These are phyloP conservation scores for Marvania coccoides DNA, from an alignment of 139 green algal genomes.

Conservation along the genomic window DNA sequence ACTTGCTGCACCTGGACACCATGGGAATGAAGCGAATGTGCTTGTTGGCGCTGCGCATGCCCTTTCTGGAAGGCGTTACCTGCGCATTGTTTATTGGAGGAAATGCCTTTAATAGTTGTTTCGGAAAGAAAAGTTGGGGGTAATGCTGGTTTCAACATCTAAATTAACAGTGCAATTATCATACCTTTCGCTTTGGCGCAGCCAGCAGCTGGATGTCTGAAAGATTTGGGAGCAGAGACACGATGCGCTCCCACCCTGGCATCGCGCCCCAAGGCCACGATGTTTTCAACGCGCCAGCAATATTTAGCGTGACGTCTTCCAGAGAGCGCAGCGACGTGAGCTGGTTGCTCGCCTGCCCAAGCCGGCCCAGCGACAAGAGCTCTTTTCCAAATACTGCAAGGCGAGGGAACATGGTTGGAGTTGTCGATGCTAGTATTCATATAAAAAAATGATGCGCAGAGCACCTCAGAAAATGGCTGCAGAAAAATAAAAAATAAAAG, in stretches of 20 bases:
- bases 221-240: background rate
- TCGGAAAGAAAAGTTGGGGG: too few relatives aligned
- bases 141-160: too few relatives aligned
- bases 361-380: background rate
- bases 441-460: too few relatives aligned
- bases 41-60: slow-evolving; percentile 32
- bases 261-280: background rate
- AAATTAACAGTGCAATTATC: too few relatives aligned
- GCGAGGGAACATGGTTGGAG: too few relatives aligned
- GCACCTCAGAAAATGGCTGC: too few relatives aligned
- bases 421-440: too few relatives aligned
- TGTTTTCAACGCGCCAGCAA: too few relatives aligned
- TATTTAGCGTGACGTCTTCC: background rate
- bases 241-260: background rate
- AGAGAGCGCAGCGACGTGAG: background rate
- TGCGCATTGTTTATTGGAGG: too few relatives aligned
- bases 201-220: slow-evolving; percentile 2
- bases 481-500: too few relatives aligned
- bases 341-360: background rate
- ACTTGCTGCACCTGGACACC: slow-evolving; percentile 23
- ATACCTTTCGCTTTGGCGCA: slow-evolving; percentile 26
- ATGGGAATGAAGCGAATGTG: slow-evolving; percentile 26
- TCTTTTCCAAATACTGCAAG: background rate
- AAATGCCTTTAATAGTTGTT: too few relatives aligned
- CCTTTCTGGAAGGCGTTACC: slow-evolving; percentile 26